Evolutionary conservation across 345 rosid genomes (phyloP).

Genomic region (Kernera saxatilis): DNA sequence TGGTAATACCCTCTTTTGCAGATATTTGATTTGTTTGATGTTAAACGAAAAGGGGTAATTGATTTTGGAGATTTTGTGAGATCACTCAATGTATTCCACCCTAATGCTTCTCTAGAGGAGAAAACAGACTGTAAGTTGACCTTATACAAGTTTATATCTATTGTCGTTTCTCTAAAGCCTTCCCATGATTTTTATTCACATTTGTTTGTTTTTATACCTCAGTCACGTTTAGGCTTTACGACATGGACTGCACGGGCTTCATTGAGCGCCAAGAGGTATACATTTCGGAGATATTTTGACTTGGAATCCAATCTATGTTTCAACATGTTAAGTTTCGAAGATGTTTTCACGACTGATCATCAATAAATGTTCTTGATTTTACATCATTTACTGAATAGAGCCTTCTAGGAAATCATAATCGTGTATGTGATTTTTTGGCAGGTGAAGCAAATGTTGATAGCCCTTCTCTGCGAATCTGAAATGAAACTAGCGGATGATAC

Average conservation of each 20-base stretch:
- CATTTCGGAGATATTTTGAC: neutral
- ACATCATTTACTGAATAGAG: neutral
- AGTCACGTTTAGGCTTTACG: constrained; percentile 92
- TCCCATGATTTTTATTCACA: neutral
- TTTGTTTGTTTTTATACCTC: constrained; percentile 25
- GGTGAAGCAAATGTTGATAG: constrained; percentile 98
- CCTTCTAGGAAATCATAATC: constrained; percentile 17
- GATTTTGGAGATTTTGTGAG: constrained; percentile 96
- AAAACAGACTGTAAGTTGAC: constrained; percentile 77
- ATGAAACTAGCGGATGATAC: constrained; percentile 96
- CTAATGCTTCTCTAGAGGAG: constrained; percentile 68
- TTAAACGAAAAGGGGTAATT: constrained; percentile 75
- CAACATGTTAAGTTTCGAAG: neutral
- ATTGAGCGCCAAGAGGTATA: constrained; percentile 92
- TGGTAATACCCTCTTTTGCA: constrained; percentile 4
- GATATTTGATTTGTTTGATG: constrained; percentile 87
- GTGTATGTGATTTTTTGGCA: constrained; percentile 38
- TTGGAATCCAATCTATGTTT: neutral
- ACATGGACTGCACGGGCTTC: constrained; percentile 79
- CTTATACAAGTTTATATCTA: neutral
- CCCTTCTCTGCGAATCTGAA: constrained; percentile 92
- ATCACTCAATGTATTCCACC: constrained; percentile 87
- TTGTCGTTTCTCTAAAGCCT: neutral
- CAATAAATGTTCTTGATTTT: neutral
- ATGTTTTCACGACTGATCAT: neutral